A percentile compares a stretch with the other conserved stretches of the same genome.
Evolutionary conservation across 805 yeast genomes (phyloP).

Genomic region (Isabelozyma heimii): DNA sequence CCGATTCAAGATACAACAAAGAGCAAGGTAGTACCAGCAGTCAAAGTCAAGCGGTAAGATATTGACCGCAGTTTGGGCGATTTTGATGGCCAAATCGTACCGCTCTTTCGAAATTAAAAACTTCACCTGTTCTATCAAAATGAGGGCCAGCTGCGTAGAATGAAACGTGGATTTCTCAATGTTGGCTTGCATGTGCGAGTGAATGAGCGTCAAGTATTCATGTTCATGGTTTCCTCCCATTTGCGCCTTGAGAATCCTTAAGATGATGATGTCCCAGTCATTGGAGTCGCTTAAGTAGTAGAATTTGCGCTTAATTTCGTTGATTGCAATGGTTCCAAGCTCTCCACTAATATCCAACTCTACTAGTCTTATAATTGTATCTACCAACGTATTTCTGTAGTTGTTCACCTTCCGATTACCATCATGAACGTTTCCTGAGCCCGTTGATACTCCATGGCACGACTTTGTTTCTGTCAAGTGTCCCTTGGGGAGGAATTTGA

Average conservation of each 20-base stretch:
- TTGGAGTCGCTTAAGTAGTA: conserved; percentile 1
- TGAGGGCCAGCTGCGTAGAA: conserved; percentile 52
- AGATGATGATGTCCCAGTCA: conserved; percentile 23
- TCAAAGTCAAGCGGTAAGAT: conserved; percentile 75
- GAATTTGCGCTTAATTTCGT: conserved; percentile 19
- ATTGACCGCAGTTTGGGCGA: conserved; percentile 60
- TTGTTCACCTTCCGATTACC: conserved; percentile 20
- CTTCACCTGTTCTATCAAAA: conserved; percentile 61
- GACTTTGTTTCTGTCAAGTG: conserved; percentile 41
- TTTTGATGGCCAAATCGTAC: conserved; percentile 53
- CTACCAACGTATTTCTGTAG: conserved; percentile 53
- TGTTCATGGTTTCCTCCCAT: conserved; percentile 18
- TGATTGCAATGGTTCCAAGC: conserved; percentile 30
- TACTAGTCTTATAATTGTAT: conserved; percentile 46
- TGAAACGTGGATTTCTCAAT: conserved; percentile 3
- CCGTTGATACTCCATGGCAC: conserved; percentile 26
- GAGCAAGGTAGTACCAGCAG: conserved; percentile 65
- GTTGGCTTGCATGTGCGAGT: conserved; percentile 10
- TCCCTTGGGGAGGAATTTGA: conserved; percentile 48
- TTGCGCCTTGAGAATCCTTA: conserved; percentile 22
- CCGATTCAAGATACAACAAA: conserved; percentile 54
- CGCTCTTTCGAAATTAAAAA: conserved; percentile 56
- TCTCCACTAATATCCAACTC: conserved; percentile 34
- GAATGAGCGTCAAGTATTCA: conserved; percentile 20
- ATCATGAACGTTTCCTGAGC: conserved; percentile 24